Percentiles rank a stretch among this genome's conserved stretches.
Conservation (phyloP, 345 rosid species). For the Lepidium africanum region DNA sequence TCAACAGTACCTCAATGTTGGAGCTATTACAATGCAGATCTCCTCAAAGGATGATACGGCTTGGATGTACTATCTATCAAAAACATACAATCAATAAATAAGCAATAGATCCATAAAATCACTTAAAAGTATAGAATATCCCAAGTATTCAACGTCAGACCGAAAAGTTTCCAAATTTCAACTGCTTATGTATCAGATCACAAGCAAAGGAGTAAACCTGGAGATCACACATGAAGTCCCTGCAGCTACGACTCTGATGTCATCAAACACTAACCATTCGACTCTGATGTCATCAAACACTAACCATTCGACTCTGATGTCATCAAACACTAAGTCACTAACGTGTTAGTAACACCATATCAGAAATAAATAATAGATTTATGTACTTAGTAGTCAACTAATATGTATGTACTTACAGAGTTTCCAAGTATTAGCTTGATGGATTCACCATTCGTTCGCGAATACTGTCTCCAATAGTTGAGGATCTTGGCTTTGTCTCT, state of each 20-base stretch:
- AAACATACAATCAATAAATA: neutral
- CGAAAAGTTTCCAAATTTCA: neutral
- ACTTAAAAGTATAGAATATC: neutral
- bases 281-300: too few species aligned
- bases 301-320: conserved; percentile 91
- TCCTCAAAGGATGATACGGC: conserved; percentile 63
- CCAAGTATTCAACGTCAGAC: too few species aligned
- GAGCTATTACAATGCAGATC: conserved; percentile 59
- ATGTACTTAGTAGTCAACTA: too few species aligned
- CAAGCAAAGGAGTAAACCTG: conserved; percentile 58
- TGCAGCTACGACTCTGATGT: conserved; percentile 51
- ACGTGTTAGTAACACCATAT: too few species aligned
- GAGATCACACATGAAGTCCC: conserved; percentile 82
- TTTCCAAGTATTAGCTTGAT: too few species aligned
- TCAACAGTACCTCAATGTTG: conserved; percentile 47
- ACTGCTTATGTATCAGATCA: conserved; percentile 78
- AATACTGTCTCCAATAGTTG: too few species aligned
- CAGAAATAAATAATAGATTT: too few species aligned
- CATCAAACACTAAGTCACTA: too few species aligned
- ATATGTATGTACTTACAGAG: too few species aligned
- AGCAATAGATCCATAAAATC: neutral
- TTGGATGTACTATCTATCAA: conserved; percentile 57
- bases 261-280: conserved; percentile 86
- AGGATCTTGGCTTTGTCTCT: too few species aligned
- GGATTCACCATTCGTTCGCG: too few species aligned